Evolutionary conservation across 345 rosid species (phyloP), one percentile per base, ranked within the genome.

Genomic region (Boechera stricta): DNA sequence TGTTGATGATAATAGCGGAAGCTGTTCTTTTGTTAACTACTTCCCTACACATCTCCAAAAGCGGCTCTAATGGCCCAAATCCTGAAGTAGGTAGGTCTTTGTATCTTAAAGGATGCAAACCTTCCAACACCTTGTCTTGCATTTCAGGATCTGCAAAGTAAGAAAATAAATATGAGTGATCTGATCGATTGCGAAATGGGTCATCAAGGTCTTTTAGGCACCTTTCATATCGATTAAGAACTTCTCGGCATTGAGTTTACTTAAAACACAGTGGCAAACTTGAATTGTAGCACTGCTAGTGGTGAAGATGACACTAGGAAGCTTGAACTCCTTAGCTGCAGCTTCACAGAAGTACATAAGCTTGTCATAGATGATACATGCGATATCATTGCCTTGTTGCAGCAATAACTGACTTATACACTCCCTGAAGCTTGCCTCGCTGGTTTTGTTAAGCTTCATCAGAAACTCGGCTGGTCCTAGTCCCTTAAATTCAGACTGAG

Each of bases 301-400:
- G 35, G 15, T 67, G 5, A 67, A 60, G 5, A 73, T 67, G 12
- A 73, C 11, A 69, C 70, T 49, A 1, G 74, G 82, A 42, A 79
- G n/a, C 53, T 67, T 67, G 7, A 79, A 48, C 3, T 60, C 74
- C 11, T 44, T 57, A 41, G 78, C 74, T 47, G 55, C 68, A 48
- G 58, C 78, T 47, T 41, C 69, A 67, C 63, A 78, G 4, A 67
- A 78, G 57, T 78, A 78, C 77, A 78, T 59, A 36, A 48, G 51
- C 45, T 78, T 67, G 35, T 72, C 78, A 3, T 86, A 85, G 10
- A 91, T 77, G 42, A 91, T 63, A 66, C 88, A 84, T 5, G 75
- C 55, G 11, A 82, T 60, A 53, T 79, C 75, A 36, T 75, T 84
- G 15, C 18, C 32, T 8, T 52, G 32, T 69, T 76, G 75, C 2